Evolutionary conservation across 1,284 basidiomycete genomes (phyloP).

Genomic region (Chondrostereum purpureum): DNA sequence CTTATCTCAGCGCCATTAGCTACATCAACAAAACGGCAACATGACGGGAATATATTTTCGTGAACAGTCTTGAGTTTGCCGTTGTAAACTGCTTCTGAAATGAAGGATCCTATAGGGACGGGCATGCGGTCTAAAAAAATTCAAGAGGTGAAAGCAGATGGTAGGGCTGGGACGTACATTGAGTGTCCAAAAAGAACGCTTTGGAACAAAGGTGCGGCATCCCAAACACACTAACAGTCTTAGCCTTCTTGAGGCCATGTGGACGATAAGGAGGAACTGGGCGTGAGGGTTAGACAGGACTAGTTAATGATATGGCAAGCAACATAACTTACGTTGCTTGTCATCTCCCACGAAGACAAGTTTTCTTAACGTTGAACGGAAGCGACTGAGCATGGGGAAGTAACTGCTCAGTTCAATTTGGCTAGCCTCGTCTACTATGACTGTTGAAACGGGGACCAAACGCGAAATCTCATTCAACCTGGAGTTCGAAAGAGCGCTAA

Average conservation of each 20-base stretch:
- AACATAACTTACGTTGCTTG: constrained; percentile 34
- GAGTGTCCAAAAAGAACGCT: constrained; percentile 34
- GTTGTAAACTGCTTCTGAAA: constrained; percentile 49
- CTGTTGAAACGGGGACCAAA: constrained; percentile 28
- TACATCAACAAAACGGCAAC: constrained; percentile 40
- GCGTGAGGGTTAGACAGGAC: constrained; percentile 5
- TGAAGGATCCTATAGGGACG: constrained; percentile 46
- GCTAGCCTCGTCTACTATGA: constrained; percentile 44
- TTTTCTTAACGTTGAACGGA: constrained; percentile 34
- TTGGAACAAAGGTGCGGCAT: constrained; percentile 26
- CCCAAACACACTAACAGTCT: constrained; percentile 40
- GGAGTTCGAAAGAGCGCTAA: constrained; percentile 45
- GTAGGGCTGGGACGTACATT: constrained; percentile 30
- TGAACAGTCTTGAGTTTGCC: constrained; percentile 29
- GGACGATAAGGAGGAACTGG: constrained; percentile 38
- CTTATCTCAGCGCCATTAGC: constrained; percentile 25
- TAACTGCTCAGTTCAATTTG: constrained; percentile 46
- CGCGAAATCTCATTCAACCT: constrained; percentile 24
- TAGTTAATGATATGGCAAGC: constrained; percentile 1
- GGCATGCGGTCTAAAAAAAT: constrained; percentile 55
- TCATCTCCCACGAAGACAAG: constrained; percentile 60
- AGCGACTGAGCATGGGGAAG: constrained; percentile 37
- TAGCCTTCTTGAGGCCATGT: constrained; percentile 27
- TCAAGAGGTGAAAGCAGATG: constrained; percentile 6
- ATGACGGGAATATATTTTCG: constrained; percentile 19